These are phyloP conservation scores for Fusarium sp. DNA, from an alignment of 2,329 filamentous ascomycete species.

Conservation along the genomic window DNA sequence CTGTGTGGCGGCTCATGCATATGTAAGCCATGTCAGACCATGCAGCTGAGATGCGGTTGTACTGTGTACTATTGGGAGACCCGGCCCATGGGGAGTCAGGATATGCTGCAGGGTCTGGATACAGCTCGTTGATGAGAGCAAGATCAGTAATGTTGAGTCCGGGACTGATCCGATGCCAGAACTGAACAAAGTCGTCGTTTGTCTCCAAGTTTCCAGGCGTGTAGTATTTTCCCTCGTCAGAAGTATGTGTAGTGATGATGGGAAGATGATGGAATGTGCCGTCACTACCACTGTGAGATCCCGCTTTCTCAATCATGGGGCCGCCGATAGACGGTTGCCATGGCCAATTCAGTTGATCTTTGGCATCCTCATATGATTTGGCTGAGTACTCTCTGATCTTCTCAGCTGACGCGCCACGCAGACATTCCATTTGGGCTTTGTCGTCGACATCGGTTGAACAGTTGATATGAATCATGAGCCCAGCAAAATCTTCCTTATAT, in stretches of 20 bases:
- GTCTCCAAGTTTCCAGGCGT: constrained; percentile 8
- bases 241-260: constrained; percentile 10
- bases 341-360: constrained; percentile 17
- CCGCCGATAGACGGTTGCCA: constrained; percentile 21
- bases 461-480: background rate
- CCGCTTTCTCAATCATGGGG: background rate
- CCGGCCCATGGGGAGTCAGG: constrained; percentile 13
- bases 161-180: constrained; percentile 12
- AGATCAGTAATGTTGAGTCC: constrained; percentile 12
- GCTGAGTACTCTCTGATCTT: constrained; percentile 10
- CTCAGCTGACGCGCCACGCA: background rate
- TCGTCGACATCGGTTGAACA: background rate
- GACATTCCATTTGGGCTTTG: constrained; percentile 5
- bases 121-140: constrained; percentile 9
- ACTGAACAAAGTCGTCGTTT: constrained; percentile 22
- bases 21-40: constrained; percentile 26
- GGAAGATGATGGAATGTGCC: constrained; percentile 10
- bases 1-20: constrained; percentile 11
- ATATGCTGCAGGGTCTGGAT: constrained; percentile 3
- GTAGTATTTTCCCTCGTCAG: constrained; percentile 18
- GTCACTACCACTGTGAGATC: background rate
- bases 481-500: constrained; percentile 12
- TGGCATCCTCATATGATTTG: constrained; percentile 10
- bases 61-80: constrained; percentile 15
- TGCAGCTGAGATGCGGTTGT: constrained; percentile 20